Conservation (phyloP, 2,329 filamentous ascomycete species). For the Pseudocercospora musae region DNA sequence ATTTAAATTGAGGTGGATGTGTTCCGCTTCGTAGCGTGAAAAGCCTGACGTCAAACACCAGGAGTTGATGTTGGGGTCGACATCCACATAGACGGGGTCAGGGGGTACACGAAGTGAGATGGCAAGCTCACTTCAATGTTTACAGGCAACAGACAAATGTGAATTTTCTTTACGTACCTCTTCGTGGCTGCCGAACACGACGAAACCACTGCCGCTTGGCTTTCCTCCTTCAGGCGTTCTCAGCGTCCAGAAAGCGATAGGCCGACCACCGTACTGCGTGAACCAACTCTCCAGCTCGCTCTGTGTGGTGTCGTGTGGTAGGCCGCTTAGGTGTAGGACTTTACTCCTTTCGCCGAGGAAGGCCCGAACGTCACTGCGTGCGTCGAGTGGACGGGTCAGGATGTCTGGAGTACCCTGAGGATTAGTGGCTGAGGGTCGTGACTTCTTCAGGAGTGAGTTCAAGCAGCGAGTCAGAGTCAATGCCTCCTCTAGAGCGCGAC, state of each 20-base stretch:
- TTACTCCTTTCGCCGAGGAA: conserved; percentile 97
- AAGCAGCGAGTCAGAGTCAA: conserved; percentile 91
- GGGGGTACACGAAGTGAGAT: neutral
- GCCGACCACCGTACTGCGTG: conserved; percentile 94
- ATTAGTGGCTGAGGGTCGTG: conserved; percentile 64
- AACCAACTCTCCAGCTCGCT: conserved; percentile 99
- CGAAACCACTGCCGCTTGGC: conserved; percentile 97
- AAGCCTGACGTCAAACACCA: conserved; percentile 3
- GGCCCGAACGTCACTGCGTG: conserved; percentile 89
- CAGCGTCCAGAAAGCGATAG: conserved; percentile 98
- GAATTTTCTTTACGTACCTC: conserved; percentile 66
- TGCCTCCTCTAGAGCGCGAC: conserved; percentile 95
- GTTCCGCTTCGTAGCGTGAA: conserved; percentile 2
- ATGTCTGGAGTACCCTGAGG: conserved; percentile 91
- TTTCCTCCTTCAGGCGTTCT: conserved; percentile 98
- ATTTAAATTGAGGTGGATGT: conserved; percentile 1
- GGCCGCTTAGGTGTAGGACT: conserved; percentile 93
- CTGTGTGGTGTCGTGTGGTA: conserved; percentile 97
- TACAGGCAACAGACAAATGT: conserved; percentile 2
- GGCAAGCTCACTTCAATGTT: conserved; percentile 11
- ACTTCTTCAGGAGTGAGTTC: conserved; percentile 90
- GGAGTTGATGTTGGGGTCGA: neutral
- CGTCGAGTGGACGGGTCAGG: conserved; percentile 91
- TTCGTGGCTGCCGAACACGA: conserved; percentile 97
- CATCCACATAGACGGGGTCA: conserved; percentile 1